Evolutionary conservation across 495 filamentous ascomycete species (phyloP), one percentile per base, ranked within the genome.

Genomic region (Penicillium chermesinum): DNA sequence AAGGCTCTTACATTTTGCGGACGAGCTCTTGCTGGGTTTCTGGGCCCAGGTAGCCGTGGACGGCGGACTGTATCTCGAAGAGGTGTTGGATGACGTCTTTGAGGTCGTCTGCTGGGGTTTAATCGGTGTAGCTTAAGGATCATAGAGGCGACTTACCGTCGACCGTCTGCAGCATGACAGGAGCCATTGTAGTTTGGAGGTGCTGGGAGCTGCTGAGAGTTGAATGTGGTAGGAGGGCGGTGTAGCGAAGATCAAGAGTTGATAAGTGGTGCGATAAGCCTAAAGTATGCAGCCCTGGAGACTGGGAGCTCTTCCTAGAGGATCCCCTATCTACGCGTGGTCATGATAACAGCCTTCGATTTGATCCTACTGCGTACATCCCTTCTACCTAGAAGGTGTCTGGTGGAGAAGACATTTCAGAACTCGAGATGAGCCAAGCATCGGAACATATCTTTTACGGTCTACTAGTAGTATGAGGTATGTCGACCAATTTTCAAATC

Each of bases 31-130:
- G 69, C 49, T 78, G 74, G 15, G 81, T 81, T 39, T 76, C 75
- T 12, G 78, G 67, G 33, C 84, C 84, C 50, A 82, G 72, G 50
- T 82, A 76, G 66, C 88, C 85, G 67, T 89, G 85, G 40, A 82
- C 77, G 25, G 81, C 75, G 22, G 84, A 79, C 68, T 90, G 86
- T 48, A 95, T 75, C 59, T 89, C 82, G 73, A 87, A 95, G 41
- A 96, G 83, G 57, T 90, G 85, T 59, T 93, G 87, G 64, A 96
- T 89, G 34, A 90, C 60, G 37, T 73, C 69, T 63, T 74, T 74
- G 16, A 75, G 55, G 42, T 75, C 71, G 41, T 65, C 72, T 75
- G 50, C 15, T 14, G 10, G 22, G 13, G 4, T 40, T 64, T 58
- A 52, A 45, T 22, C 18, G 6, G 8, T 17, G n/a, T 27, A 12